Percentiles rank a stretch among this genome's conserved stretches.
Evolutionary conservation across 2,329 filamentous ascomycete species (phyloP).

Genomic region (Aspergillus tubingensis): DNA sequence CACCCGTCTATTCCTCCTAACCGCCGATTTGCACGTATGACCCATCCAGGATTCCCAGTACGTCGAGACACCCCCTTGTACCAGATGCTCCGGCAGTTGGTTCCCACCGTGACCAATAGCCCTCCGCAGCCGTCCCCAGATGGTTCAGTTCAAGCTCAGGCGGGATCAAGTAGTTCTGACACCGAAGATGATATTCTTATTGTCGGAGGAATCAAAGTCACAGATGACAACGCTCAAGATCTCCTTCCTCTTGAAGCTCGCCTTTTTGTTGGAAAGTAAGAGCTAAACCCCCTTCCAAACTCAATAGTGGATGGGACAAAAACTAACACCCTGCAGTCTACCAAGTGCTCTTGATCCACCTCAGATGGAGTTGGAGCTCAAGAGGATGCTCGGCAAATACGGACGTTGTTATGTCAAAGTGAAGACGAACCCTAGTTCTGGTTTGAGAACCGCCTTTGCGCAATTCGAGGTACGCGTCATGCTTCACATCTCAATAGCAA

Average conservation of each 20-base stretch:
- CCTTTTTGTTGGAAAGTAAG: neutral
- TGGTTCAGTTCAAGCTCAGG: too few relatives aligned
- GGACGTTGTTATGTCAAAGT: neutral
- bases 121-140: too few relatives aligned
- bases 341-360: neutral
- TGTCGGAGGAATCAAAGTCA: neutral
- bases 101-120: too few relatives aligned
- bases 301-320: neutral
- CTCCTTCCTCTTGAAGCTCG: neutral
- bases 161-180: too few relatives aligned
- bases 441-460: neutral
- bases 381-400: neutral
- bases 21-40: too few relatives aligned
- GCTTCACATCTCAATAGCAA: neutral
- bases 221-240: neutral
- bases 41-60: too few relatives aligned
- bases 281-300: too few relatives aligned
- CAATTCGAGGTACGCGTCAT: neutral
- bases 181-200: too few relatives aligned
- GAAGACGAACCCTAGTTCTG: neutral
- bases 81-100: too few relatives aligned
- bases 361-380: neutral
- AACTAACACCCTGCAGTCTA: neutral
- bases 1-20: too few relatives aligned
- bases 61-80: too few relatives aligned